Conservation (phyloP, 768 basidiomycete species). For the Exidia glandulosa region DNA sequence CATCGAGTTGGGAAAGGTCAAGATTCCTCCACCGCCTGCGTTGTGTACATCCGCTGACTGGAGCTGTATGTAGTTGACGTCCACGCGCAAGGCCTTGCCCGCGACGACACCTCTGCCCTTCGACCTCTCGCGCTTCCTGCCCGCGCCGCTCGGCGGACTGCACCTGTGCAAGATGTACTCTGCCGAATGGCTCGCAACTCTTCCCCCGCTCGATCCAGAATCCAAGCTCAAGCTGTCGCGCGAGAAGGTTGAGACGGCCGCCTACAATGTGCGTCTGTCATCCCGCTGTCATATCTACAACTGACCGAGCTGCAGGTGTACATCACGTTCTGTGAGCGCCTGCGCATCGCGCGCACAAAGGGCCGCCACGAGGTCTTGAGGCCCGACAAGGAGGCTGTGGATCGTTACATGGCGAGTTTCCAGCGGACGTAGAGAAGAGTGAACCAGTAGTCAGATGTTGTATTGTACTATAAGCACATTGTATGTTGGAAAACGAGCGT, state of each 20-base stretch:
- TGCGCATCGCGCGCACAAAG: not conserved
- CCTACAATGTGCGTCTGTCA: not conserved
- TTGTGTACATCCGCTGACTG: not conserved
- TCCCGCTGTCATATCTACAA: too few species aligned
- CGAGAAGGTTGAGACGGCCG: not conserved
- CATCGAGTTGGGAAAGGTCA: conserved; percentile 6
- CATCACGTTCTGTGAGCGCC: not conserved
- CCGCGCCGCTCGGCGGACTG: conserved; percentile 18
- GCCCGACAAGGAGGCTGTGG: too few species aligned
- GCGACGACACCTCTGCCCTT: conserved; percentile 12
- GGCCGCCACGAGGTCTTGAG: not conserved
- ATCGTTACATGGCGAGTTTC: too few species aligned
- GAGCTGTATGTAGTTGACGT: conserved; percentile 5
- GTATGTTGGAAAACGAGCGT: too few species aligned
- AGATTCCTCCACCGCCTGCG: not conserved
- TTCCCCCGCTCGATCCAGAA: not conserved
- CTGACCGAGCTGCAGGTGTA: too few species aligned
- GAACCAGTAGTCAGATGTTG: too few species aligned
- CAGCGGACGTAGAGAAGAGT: too few species aligned
- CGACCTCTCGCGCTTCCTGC: conserved; percentile 19
- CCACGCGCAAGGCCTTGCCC: not conserved
- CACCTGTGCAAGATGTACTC: conserved; percentile 20
- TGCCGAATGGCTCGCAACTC: conserved; percentile 17
- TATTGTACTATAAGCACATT: too few species aligned
- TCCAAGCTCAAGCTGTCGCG: not conserved